Percentiles rank a stretch among this genome's conserved stretches.
phyloP scores from a whole-genome alignment of 345 rosid species.

The Gynandropsis gynandra region DNA sequence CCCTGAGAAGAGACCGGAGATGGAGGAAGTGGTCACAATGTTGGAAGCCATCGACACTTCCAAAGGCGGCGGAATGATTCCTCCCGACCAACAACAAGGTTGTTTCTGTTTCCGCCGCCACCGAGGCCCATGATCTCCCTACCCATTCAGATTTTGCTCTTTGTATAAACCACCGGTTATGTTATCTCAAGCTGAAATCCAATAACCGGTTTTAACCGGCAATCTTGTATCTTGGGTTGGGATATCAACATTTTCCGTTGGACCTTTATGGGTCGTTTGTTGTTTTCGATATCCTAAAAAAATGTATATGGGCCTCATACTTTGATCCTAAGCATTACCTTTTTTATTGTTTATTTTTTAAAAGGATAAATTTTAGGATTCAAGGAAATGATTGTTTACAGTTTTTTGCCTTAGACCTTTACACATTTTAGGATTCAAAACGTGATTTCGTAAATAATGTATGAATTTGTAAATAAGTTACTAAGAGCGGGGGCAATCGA shows the following conservation, averaged over 20 bases:
- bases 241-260: too few species aligned
- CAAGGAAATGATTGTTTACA: too few species aligned
- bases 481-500: too few species aligned
- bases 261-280: too few species aligned
- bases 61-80: constrained; percentile 97
- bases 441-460: too few species aligned
- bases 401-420: too few species aligned
- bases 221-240: constrained; percentile 91
- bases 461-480: too few species aligned
- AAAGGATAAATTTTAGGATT: background rate
- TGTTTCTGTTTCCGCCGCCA: constrained; percentile 72
- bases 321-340: background rate
- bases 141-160: too few species aligned
- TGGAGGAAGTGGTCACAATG: constrained; percentile 86
- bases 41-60: constrained; percentile 85
- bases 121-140: constrained; percentile 85
- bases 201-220: constrained; percentile 44
- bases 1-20: constrained; percentile 87
- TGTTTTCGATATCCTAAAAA: too few species aligned
- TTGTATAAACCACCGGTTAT: background rate
- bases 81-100: constrained; percentile 70
- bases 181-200: constrained; percentile 1
- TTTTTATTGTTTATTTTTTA: background rate
- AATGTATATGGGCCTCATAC: too few species aligned
- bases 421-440: too few species aligned